These are phyloP conservation scores for Haberlea rhodopensis DNA, from an alignment of 257 asterid species.

Conservation along the genomic window DNA sequence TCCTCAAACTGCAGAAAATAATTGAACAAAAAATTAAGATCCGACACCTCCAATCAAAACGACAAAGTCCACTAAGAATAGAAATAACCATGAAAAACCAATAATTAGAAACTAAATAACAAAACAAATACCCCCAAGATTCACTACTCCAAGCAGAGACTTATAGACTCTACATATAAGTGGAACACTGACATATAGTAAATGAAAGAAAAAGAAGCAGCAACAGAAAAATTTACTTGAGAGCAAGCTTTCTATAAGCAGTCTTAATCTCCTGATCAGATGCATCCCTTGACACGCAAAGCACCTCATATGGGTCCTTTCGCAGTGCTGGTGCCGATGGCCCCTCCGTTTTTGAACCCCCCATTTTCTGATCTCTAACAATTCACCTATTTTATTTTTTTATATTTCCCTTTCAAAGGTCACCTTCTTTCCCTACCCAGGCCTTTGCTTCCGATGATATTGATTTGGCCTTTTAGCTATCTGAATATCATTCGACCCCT, in stretches of 20 bases:
- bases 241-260: constrained; percentile 97
- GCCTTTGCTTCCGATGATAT: constrained; percentile 15
- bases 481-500: constrained; percentile 27
- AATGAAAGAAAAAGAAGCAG: not conserved
- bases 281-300: constrained; percentile 76
- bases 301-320: constrained; percentile 95
- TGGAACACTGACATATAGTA: not conserved
- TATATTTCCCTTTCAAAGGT: not conserved
- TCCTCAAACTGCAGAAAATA: not conserved
- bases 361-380: constrained; percentile 35
- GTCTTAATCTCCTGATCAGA: constrained; percentile 97
- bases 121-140: constrained; percentile 2
- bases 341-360: constrained; percentile 74
- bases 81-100: not conserved
- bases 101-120: not conserved
- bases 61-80: not conserved
- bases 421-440: constrained; percentile 2
- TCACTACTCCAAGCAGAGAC: constrained; percentile 2
- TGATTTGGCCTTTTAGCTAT: constrained; percentile 24
- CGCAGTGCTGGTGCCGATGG: constrained; percentile 67
- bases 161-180: not conserved
- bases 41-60: constrained; percentile 11
- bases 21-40: not conserved
- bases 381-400: constrained; percentile 19
- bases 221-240: constrained; percentile 53